phyloP scores from a whole-genome alignment of 768 basidiomycete genomes.

The Mycena galopus region DNA sequence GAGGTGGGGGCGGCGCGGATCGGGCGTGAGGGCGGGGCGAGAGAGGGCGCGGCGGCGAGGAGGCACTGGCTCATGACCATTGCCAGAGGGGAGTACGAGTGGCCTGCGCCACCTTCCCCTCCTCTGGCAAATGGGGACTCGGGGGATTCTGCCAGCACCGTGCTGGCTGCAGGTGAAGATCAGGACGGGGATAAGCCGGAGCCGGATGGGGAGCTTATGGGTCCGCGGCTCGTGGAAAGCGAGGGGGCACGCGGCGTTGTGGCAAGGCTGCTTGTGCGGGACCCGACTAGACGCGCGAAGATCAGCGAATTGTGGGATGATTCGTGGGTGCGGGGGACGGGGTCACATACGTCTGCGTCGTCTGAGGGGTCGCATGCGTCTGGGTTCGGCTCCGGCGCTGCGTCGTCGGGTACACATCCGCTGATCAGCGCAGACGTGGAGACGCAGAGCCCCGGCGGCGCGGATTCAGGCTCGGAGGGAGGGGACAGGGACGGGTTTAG shows the following conservation, averaged over 20 bases:
- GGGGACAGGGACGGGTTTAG: constrained; percentile 10
- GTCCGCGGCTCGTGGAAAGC: constrained; percentile 53
- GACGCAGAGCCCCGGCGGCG: constrained; percentile 25
- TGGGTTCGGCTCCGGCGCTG: background rate
- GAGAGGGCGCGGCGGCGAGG: constrained; percentile 52
- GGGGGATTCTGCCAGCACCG: constrained; percentile 19
- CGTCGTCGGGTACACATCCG: background rate
- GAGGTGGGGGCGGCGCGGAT: constrained; percentile 48
- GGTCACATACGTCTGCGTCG: no score
- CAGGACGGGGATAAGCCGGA: constrained; percentile 17
- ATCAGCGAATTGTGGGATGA: constrained; percentile 76
- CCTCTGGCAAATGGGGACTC: background rate
- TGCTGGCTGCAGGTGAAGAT: constrained; percentile 1
- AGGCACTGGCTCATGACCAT: constrained; percentile 81
- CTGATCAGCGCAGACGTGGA: constrained; percentile 28
- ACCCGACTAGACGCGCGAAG: constrained; percentile 73
- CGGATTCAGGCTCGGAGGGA: constrained; percentile 4
- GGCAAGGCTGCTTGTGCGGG: constrained; percentile 73
- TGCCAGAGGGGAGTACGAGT: constrained; percentile 83
- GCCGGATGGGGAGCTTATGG: constrained; percentile 49
- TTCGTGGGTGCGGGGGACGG: constrained; percentile 60
- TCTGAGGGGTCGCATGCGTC: no score
- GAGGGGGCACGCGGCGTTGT: constrained; percentile 69
- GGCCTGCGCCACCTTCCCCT: constrained; percentile 58
- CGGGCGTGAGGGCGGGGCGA: constrained; percentile 40